phyloP scores from a whole-genome alignment of 768 basidiomycete genomes.

The Lactarius deliciosus region DNA sequence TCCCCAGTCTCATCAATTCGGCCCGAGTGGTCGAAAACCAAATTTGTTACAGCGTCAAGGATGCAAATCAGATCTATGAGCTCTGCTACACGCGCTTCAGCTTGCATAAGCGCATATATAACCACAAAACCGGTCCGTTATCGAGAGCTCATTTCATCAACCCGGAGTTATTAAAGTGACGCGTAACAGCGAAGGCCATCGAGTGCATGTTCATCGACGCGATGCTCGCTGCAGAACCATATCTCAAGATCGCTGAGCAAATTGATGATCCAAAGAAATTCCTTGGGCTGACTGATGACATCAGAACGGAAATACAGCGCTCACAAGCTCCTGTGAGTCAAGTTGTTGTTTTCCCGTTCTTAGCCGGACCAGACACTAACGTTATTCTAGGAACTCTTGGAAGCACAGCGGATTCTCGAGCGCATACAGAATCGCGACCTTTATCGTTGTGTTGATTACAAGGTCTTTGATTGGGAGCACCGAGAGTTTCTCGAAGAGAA shows the following conservation, averaged over 20 bases:
- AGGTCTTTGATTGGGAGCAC: slow-evolving; percentile 44
- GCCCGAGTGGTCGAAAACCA: slow-evolving; percentile 71
- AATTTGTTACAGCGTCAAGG: slow-evolving; percentile 83
- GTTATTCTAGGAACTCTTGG: slow-evolving; percentile 51
- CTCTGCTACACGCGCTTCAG: slow-evolving; percentile 73
- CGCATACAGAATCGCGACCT: slow-evolving; percentile 64
- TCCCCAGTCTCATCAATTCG: slow-evolving; percentile 62
- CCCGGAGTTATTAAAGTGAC: neutral
- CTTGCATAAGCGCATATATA: slow-evolving; percentile 81
- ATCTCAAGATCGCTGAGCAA: slow-evolving; percentile 56
- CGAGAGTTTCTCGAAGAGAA: slow-evolving; percentile 31
- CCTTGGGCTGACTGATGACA: slow-evolving; percentile 65
- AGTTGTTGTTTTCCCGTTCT: neutral
- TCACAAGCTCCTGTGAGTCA: slow-evolving; percentile 49
- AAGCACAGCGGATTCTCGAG: slow-evolving; percentile 58
- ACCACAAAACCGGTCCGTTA: slow-evolving; percentile 67
- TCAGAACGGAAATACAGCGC: slow-evolving; percentile 59
- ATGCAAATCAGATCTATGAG: slow-evolving; percentile 72
- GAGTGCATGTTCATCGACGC: slow-evolving; percentile 87
- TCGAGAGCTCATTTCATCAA: neutral
- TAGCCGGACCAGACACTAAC: slow-evolving; percentile 5
- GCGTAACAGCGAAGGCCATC: slow-evolving; percentile 62
- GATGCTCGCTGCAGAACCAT: slow-evolving; percentile 64
- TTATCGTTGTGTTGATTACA: slow-evolving; percentile 69
- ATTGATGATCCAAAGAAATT: slow-evolving; percentile 60